Conservation (phyloP, 257 asterid genomes). For the Solanum habrochaites region DNA sequence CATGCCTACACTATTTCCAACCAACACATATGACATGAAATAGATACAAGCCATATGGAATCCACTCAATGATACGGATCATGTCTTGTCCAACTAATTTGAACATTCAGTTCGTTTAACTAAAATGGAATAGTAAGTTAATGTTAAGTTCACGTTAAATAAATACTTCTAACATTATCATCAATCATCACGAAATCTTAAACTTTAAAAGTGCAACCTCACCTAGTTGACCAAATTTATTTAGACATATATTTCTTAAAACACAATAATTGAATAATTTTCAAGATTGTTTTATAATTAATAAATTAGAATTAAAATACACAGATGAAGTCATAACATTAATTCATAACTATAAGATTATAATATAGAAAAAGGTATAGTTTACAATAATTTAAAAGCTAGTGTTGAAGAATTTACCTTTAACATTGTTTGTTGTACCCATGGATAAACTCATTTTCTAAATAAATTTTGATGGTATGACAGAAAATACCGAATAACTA, state of each 20-base stretch:
- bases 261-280: neutral
- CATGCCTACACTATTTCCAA: too few species aligned
- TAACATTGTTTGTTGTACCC: neutral
- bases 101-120: too few species aligned
- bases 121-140: too few species aligned
- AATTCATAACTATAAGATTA: neutral
- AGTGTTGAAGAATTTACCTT: neutral
- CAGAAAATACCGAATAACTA: neutral
- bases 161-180: neutral
- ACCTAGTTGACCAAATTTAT: neutral
- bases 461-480: neutral
- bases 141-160: too few species aligned
- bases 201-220: neutral
- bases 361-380: neutral
- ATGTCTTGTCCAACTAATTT: too few species aligned
- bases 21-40: too few species aligned
- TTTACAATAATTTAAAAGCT: neutral
- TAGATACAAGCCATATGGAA: too few species aligned
- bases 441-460: neutral
- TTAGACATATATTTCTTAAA: neutral
- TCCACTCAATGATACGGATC: too few species aligned
- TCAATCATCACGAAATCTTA: neutral
- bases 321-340: neutral
- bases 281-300: neutral
- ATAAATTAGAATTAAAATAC: neutral